Evolutionary conservation across 306 rosid species (phyloP).

Genomic region (Malus sieversii): DNA sequence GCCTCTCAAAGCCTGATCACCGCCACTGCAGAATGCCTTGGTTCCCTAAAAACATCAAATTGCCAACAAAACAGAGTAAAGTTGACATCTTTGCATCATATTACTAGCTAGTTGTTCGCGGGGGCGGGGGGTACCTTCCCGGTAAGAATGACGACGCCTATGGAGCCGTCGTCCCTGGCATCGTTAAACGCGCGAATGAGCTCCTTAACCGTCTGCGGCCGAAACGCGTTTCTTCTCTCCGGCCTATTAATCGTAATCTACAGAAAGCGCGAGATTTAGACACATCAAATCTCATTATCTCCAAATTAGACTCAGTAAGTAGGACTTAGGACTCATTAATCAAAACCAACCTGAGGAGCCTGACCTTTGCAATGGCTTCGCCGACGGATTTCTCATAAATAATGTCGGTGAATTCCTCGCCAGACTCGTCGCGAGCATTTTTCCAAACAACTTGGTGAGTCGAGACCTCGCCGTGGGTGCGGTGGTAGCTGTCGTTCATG

Average conservation of each 20-base stretch:
- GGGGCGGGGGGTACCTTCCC: constrained; percentile 42
- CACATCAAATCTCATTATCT: not conserved
- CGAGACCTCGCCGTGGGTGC: constrained; percentile 61
- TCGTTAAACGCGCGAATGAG: constrained; percentile 66
- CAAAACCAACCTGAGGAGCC: not conserved
- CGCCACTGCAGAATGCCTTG: constrained; percentile 81
- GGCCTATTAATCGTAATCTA: constrained; percentile 74
- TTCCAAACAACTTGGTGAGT: constrained; percentile 54
- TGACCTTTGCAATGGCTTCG: constrained; percentile 83
- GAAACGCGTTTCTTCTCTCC: constrained; percentile 74
- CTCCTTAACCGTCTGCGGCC: constrained; percentile 78
- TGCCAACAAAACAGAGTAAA: not conserved
- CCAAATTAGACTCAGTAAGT: not conserved
- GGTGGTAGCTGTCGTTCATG: constrained; percentile 43
- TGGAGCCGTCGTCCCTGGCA: constrained; percentile 62
- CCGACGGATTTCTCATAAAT: constrained; percentile 67
- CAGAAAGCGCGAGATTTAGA: not conserved
- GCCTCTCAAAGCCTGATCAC: constrained; percentile 80
- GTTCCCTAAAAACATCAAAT: constrained; percentile 48
- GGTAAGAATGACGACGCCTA: constrained; percentile 79
- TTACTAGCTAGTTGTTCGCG: not conserved
- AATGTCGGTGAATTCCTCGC: constrained; percentile 57
- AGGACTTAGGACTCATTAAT: not conserved
- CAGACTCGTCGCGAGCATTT: constrained; percentile 34
- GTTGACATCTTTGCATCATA: not conserved